Conservation (phyloP, 2,329 filamentous ascomycete genomes). For the Alternaria brassicicola region DNA sequence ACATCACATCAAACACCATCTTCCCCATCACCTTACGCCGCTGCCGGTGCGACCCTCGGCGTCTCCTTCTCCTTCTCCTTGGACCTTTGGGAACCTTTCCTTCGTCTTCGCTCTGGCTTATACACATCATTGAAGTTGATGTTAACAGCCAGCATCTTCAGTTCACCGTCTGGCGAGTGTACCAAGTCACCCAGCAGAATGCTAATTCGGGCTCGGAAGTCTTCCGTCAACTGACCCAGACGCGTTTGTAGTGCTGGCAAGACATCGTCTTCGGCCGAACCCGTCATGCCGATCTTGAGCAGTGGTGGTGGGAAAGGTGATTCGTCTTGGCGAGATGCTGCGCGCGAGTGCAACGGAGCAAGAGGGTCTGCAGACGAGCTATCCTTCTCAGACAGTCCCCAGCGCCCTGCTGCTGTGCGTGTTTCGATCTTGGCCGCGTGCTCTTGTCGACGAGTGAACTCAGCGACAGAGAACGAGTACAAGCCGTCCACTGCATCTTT, state of each 20-base stretch:
- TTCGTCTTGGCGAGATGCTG: conserved; percentile 41
- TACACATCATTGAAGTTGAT: conserved; percentile 99
- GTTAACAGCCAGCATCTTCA: conserved; percentile 92
- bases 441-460: conserved; percentile 92
- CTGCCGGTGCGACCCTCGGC: conserved; percentile 12
- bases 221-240: conserved; percentile 71
- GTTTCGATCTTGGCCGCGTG: conserved; percentile 73
- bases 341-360: conserved; percentile 20
- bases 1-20: background rate
- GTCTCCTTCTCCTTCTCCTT: conserved; percentile 40
- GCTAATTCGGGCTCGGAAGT: conserved; percentile 79
- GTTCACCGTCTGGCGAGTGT: conserved; percentile 92
- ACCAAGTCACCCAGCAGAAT: conserved; percentile 86
- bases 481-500: conserved; percentile 92
- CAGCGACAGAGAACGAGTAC: conserved; percentile 92
- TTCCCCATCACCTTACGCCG: background rate
- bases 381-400: conserved; percentile 66
- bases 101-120: conserved; percentile 72
- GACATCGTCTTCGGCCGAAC: conserved; percentile 63
- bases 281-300: conserved; percentile 39
- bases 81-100: conserved; percentile 41
- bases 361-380: conserved; percentile 33
- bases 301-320: conserved; percentile 53
- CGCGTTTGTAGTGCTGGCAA: conserved; percentile 78
- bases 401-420: conserved; percentile 67